Base-by-base conservation (phyloP, 225 moss, liverwort and hornwort genomes). In the Sphagnum contortum region DNA sequence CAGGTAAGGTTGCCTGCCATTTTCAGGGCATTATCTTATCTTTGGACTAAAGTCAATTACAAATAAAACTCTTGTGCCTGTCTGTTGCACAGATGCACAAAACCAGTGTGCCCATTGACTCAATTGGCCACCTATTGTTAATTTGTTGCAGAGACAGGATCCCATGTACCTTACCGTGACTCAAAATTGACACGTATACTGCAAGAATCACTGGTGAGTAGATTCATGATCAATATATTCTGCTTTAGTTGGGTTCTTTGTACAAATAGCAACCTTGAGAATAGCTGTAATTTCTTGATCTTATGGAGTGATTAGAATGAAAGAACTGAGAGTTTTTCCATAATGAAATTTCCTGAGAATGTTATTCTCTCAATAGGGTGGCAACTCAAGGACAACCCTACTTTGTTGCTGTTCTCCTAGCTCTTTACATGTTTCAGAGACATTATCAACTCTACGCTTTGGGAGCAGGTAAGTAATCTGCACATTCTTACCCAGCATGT, bases 131-230 rank as follows among this genome's bases (percentile, higher is more conserved):
- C 29, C 29, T 29, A 29, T 29, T 29, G 29, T 29, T 61, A 8
- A 61, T 61, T 52, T 52, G 62, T 59, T 74, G 79, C 78, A 87
- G 83, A 76, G 50, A 87, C 64, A 70, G 61, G 71, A 55, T 71
- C 64, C 49, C 87, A 87, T 70, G 68, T 87, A 57, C 83, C 83
- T 50, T 81, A 87, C 66, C 80, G 83, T 14, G 87, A 87, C 68
- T 87, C 78, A n/a, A 87, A 83, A 67, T 56, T 87, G 76, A 87
- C 83, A 13, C 80, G 78, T 71, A 83, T 83, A 49, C 80, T 87
- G 56, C 87, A 87, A 74, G 87, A 87, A 46, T 87, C 87, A 57
- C 72, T 87, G 49, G 87, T 83, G 80, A 80, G 73, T 58, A 53
- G 29, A 29, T 29, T 29, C 29, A 29, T 29, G 29, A 29, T 29